Conservation (phyloP, 441 rosid genomes). For the Adansonia grandidieri region DNA sequence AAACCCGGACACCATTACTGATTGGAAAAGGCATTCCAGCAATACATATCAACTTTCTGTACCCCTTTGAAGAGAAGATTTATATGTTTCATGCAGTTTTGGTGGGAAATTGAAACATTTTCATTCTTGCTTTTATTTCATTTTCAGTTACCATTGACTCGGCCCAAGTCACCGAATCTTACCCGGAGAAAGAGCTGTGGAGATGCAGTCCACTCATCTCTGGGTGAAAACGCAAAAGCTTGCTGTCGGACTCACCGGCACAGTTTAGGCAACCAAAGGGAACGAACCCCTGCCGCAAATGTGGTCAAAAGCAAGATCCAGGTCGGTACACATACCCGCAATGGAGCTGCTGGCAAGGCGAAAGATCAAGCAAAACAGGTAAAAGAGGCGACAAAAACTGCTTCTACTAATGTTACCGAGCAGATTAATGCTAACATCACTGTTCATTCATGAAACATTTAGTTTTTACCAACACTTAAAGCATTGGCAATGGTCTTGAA, state of each 20-base stretch:
- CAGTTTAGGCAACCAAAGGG: slow-evolving; percentile 16
- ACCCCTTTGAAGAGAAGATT: background rate
- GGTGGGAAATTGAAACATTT: slow-evolving; percentile 2
- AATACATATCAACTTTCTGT: background rate
- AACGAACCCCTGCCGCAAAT: background rate
- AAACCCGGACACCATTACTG: background rate
- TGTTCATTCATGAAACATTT: slow-evolving; percentile 25
- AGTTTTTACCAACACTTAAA: slow-evolving; percentile 2
- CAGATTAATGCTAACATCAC: slow-evolving; percentile 19
- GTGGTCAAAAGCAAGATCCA: slow-evolving; percentile 2
- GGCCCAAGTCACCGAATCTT: slow-evolving; percentile 32
- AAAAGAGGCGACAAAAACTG: slow-evolving; percentile 13
- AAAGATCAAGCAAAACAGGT: slow-evolving; percentile 20
- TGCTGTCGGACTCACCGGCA: slow-evolving; percentile 21
- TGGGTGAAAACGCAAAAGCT: slow-evolving; percentile 8
- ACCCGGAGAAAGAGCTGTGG: slow-evolving; percentile 27
- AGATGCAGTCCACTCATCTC: slow-evolving; percentile 6
- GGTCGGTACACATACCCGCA: background rate
- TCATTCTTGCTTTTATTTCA: background rate
- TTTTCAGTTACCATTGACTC: slow-evolving; percentile 33
- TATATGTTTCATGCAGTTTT: background rate
- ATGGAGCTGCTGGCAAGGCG: slow-evolving; percentile 23
- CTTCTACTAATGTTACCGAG: slow-evolving; percentile 11
- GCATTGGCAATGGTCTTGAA: background rate
- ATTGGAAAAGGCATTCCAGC: background rate